phyloP scores from a whole-genome alignment of 2,329 filamentous ascomycete species.

The Cordyceps cicadae region DNA sequence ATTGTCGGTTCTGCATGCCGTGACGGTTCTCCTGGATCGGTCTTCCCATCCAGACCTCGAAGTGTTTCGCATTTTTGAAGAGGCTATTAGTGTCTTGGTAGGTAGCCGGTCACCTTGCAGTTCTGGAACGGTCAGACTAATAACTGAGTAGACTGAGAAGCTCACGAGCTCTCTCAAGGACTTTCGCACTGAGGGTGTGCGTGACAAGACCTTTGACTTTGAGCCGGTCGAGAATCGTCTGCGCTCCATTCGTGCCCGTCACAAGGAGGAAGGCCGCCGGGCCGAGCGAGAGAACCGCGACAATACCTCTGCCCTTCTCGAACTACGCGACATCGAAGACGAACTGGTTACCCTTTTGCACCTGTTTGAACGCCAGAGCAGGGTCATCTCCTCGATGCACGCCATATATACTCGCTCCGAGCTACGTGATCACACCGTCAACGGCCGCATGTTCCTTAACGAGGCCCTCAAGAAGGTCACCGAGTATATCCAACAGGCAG shows the following conservation, averaged over 20 bases:
- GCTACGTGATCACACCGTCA: slow-evolving; percentile 31
- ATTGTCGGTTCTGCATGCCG: slow-evolving; percentile 52
- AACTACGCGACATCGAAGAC: slow-evolving; percentile 57
- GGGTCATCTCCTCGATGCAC: slow-evolving; percentile 40
- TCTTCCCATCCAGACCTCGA: slow-evolving; percentile 54
- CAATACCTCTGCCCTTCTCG: slow-evolving; percentile 53
- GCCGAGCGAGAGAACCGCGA: slow-evolving; percentile 52
- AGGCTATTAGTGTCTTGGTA: slow-evolving; percentile 56
- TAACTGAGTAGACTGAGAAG: slow-evolving; percentile 43
- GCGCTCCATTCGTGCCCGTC: slow-evolving; percentile 29
- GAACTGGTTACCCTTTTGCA: slow-evolving; percentile 49
- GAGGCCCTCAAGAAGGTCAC: slow-evolving; percentile 44
- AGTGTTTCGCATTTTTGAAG: slow-evolving; percentile 57
- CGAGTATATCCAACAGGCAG: slow-evolving; percentile 45
- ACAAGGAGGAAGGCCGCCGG: slow-evolving; percentile 32
- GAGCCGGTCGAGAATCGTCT: slow-evolving; percentile 34
- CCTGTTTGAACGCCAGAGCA: slow-evolving; percentile 49
- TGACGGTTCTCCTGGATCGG: slow-evolving; percentile 52
- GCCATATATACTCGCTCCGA: slow-evolving; percentile 34
- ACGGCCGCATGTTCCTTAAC: slow-evolving; percentile 43
- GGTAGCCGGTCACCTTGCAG: slow-evolving; percentile 5
- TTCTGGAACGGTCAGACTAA: neutral
- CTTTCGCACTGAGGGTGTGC: slow-evolving; percentile 51
- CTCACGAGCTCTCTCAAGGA: slow-evolving; percentile 55
- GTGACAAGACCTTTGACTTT: slow-evolving; percentile 33